Conservation (phyloP, 169 alveolate species). For the Cryptosporidium parvum region DNA sequence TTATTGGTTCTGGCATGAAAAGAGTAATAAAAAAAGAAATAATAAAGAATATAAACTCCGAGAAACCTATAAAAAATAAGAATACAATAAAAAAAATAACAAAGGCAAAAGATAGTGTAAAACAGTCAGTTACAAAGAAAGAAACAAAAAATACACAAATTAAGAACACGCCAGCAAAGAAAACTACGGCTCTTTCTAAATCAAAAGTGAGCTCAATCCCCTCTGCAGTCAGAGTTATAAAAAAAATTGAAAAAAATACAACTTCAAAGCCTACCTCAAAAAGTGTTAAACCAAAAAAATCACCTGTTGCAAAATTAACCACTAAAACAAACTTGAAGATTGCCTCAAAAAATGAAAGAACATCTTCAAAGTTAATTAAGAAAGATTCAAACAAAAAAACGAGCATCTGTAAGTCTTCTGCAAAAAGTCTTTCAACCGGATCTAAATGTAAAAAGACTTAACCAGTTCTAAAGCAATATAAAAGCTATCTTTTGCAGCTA, state of each 20-base stretch:
- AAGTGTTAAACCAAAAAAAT: slow-evolving; percentile 3
- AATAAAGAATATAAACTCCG: slow-evolving; percentile 6
- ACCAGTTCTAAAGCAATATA: no score
- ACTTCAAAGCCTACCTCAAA: slow-evolving; percentile 7
- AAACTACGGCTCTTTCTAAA: background rate
- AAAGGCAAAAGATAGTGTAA: background rate
- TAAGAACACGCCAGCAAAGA: background rate
- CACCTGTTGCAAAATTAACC: background rate
- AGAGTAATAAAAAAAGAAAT: slow-evolving; percentile 41
- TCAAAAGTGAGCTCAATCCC: background rate
- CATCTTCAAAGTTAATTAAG: slow-evolving; percentile 16
- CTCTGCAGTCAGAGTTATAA: background rate
- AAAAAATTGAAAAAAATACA: background rate
- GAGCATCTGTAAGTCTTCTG: background rate
- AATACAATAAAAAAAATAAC: background rate
- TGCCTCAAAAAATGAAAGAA: background rate
- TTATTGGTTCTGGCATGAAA: slow-evolving; percentile 62
- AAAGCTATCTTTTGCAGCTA: background rate
- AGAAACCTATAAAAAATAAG: background rate
- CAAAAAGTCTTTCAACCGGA: background rate
- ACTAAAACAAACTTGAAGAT: background rate
- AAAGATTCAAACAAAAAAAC: background rate
- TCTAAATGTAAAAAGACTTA: background rate
- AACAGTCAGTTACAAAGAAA: background rate
- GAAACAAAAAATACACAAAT: background rate